Evolutionary conservation across 2,329 filamentous ascomycete species (phyloP), one percentile per base, ranked within the genome.

Genomic region (Mariannaea elegans): DNA sequence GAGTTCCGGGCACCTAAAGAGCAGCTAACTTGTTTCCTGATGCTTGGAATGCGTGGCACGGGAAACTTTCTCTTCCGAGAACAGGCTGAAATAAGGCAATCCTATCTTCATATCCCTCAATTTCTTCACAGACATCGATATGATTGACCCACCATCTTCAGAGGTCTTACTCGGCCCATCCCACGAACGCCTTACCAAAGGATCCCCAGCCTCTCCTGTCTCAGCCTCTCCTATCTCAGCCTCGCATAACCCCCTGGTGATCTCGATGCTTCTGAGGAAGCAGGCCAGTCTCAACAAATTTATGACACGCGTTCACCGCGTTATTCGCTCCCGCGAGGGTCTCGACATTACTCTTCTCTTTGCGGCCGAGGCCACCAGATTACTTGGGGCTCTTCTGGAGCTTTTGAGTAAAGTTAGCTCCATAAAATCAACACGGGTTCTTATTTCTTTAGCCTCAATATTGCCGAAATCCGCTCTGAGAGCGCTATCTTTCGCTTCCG

Each of bases 281-380:
- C 39, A 19, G 7, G 31, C 50, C 14, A 44, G 16, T 2, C 2
- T 41, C 9, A 50, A 45, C 23, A 52, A 18, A 5, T 3, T 44
- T n/a, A 12, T 56, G 12, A 14, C 52, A 4, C 58, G 29, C 13
- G 13, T 57, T 21, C 47, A 56, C 7, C 47, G 58, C 13, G 52
- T 47, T 2, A 29, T 57, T 9, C 12, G 31, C 5, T 52, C 58
- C 16, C 58, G 58, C 12, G 58, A 57, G 21, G 58, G 58, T 4
- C 47, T 56, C 29, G 58, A 61, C 13, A 31, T 52, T 18, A 56
- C 58, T 4, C 34, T 61, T 7, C 29, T 61, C n/a, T 52, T 56
- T 29, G 41, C 48, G 4, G 54, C 52, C 6, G 58, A 61, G 13
- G 52, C 58, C 2, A 36, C 42, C 13, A 36, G 58, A 9, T 12